A percentile compares a stretch with the other conserved stretches of the same genome.
Evolutionary conservation across 495 filamentous ascomycete genomes (phyloP).

Genomic region (Aspergillus nanangensis): DNA sequence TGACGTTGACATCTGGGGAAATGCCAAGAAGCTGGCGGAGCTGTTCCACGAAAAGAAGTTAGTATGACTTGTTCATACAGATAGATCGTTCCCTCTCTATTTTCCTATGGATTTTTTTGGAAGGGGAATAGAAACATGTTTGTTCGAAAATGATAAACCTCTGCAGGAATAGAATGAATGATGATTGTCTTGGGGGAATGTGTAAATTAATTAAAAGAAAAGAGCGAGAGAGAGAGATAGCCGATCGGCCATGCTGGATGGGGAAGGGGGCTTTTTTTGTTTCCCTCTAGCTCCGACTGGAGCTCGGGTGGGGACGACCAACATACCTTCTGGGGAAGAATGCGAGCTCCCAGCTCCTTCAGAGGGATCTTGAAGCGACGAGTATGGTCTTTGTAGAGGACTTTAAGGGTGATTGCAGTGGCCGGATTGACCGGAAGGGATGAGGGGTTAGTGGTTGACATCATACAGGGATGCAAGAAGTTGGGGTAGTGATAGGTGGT

Average conservation of each 20-base stretch:
- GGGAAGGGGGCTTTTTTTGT: neutral
- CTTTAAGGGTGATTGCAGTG: constrained; percentile 80
- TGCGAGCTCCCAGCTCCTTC: constrained; percentile 70
- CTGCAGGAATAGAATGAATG: too few relatives aligned
- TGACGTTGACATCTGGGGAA: constrained; percentile 58
- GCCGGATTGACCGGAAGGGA: constrained; percentile 51
- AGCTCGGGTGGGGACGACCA: constrained; percentile 33
- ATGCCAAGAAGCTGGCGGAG: constrained; percentile 71
- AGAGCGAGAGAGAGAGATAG: too few relatives aligned
- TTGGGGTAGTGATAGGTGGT: neutral
- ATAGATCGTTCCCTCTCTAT: neutral
- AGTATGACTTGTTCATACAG: neutral
- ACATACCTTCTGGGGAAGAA: constrained; percentile 81
- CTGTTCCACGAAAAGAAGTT: constrained; percentile 40
- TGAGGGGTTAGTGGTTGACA: constrained; percentile 28
- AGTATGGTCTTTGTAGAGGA: constrained; percentile 66
- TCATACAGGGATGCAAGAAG: constrained; percentile 14
- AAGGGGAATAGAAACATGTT: too few relatives aligned
- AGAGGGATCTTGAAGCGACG: constrained; percentile 88
- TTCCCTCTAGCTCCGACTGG: neutral
- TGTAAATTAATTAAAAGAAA: too few relatives aligned
- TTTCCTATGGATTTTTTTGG: too few relatives aligned
- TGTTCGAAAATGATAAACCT: too few relatives aligned
- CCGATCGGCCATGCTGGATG: too few relatives aligned
- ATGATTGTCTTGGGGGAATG: too few relatives aligned